A percentile compares a stretch with the other conserved stretches of the same genome.
Evolutionary conservation across 805 yeast species (phyloP).

Genomic region (Hagleromyces aurorensis): DNA sequence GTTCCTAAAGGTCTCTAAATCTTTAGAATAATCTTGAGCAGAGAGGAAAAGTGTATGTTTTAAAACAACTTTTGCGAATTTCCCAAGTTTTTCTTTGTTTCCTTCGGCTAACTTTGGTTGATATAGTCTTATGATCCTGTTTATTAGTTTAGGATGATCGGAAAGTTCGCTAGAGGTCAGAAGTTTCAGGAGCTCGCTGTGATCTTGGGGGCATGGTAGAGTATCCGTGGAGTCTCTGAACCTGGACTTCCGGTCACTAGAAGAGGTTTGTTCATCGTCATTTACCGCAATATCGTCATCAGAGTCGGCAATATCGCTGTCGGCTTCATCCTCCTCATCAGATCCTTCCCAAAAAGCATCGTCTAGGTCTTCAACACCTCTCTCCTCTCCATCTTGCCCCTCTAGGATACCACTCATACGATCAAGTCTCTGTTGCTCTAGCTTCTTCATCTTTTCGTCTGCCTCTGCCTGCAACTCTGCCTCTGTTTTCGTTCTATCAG

Average conservation of each 20-base stretch:
- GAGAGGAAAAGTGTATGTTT: constrained; percentile 51
- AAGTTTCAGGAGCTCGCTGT: constrained; percentile 35
- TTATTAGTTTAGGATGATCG: constrained; percentile 42
- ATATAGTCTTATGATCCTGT: constrained; percentile 48
- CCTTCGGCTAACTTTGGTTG: constrained; percentile 78
- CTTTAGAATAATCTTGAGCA: constrained; percentile 29
- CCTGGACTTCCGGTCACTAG: constrained; percentile 10
- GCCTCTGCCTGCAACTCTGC: constrained; percentile 60
- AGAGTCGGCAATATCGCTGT: constrained; percentile 31
- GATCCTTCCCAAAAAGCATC: constrained; percentile 62
- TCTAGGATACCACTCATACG: constrained; percentile 66
- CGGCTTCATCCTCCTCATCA: constrained; percentile 38
- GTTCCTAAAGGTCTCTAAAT: constrained; percentile 31
- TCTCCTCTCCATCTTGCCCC: constrained; percentile 36
- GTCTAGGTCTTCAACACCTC: constrained; percentile 60
- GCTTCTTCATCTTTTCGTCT: constrained; percentile 47
- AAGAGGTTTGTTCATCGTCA: constrained; percentile 28
- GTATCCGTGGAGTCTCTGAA: constrained; percentile 9
- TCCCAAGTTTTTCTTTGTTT: constrained; percentile 65
- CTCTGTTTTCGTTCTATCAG: constrained; percentile 72
- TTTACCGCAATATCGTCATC: constrained; percentile 35
- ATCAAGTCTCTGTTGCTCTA: constrained; percentile 60
- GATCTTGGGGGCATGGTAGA: constrained; percentile 43
- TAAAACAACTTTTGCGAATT: constrained; percentile 54
- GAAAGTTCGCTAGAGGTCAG: constrained; percentile 31